phyloP scores from a whole-genome alignment of 345 rosid genomes.

The Conringia planisiliqua region DNA sequence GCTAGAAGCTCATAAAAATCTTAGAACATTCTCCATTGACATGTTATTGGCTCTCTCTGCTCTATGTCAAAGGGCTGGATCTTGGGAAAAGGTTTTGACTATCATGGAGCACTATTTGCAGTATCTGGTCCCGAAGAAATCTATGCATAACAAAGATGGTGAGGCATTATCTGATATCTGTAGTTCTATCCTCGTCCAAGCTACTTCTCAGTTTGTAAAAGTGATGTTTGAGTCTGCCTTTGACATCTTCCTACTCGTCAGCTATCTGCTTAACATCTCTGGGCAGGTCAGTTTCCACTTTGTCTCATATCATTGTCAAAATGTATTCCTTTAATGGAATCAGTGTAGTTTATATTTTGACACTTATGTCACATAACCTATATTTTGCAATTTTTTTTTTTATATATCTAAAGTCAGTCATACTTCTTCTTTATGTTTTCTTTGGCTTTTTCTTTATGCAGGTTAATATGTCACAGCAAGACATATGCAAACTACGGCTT shows the following conservation, averaged over 20 bases:
- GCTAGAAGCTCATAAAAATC: constrained; percentile 58
- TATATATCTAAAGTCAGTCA: not conserved
- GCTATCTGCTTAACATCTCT: constrained; percentile 68
- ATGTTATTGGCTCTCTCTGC: constrained; percentile 68
- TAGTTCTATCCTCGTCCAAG: constrained; percentile 59
- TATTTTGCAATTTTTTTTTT: not conserved
- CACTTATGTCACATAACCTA: not conserved
- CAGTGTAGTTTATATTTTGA: not conserved
- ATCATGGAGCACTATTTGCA: constrained; percentile 61
- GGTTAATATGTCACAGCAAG: constrained; percentile 69
- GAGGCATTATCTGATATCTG: constrained; percentile 44
- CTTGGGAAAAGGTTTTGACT: constrained; percentile 73
- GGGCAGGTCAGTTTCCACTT: constrained; percentile 63
- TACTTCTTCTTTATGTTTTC: not conserved
- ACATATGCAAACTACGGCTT: constrained; percentile 64
- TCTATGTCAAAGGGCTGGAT: constrained; percentile 57
- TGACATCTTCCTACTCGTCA: constrained; percentile 68
- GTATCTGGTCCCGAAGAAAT: constrained; percentile 72
- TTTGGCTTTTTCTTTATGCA: constrained; percentile 31
- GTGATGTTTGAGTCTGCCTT: constrained; percentile 83
- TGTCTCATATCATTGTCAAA: constrained; percentile 2
- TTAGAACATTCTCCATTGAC: constrained; percentile 70
- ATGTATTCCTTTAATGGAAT: constrained; percentile 1
- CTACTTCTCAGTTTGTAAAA: constrained; percentile 77
- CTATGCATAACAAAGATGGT: constrained; percentile 42